Evolutionary conservation across 345 rosid genomes (phyloP).

Genomic region (Mercurialis annua): DNA sequence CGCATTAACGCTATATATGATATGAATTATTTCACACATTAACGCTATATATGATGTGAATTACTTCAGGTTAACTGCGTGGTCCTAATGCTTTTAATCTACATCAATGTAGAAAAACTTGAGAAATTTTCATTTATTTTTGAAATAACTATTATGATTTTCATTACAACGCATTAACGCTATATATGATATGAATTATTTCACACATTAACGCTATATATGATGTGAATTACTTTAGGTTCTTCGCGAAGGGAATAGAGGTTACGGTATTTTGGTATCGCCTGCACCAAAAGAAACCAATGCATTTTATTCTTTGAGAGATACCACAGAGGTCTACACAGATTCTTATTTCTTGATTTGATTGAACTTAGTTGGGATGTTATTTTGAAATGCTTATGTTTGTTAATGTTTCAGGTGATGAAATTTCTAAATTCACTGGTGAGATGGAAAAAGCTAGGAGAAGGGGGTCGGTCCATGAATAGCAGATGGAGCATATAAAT

Average conservation of each 20-base stretch:
- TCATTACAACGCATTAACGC: too few relatives aligned
- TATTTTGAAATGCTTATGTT: not conserved
- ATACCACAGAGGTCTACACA: conserved; percentile 77
- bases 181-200: too few relatives aligned
- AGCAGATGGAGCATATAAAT: conserved; percentile 12
- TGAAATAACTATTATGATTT: too few relatives aligned
- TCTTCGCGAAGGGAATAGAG: conserved; percentile 49
- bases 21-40: too few relatives aligned
- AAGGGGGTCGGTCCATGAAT: not conserved
- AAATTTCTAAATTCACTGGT: conserved; percentile 67
- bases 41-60: too few relatives aligned
- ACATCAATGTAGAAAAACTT: too few relatives aligned
- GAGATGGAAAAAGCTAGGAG: conserved; percentile 49
- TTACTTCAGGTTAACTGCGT: not conserved
- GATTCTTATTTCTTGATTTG: not conserved
- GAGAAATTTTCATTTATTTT: too few relatives aligned
- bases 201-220: too few relatives aligned
- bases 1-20: too few relatives aligned
- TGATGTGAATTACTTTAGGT: conserved; percentile 37
- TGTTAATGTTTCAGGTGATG: conserved; percentile 55
- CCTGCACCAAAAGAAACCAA: conserved; percentile 70
- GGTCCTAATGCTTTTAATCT: too few relatives aligned
- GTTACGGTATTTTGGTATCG: conserved; percentile 86
- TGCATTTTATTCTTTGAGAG: conserved; percentile 72
- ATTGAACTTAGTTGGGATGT: not conserved